Conservation (phyloP, 495 filamentous ascomycete genomes). For the Pyrenopolyporus hunteri region DNA sequence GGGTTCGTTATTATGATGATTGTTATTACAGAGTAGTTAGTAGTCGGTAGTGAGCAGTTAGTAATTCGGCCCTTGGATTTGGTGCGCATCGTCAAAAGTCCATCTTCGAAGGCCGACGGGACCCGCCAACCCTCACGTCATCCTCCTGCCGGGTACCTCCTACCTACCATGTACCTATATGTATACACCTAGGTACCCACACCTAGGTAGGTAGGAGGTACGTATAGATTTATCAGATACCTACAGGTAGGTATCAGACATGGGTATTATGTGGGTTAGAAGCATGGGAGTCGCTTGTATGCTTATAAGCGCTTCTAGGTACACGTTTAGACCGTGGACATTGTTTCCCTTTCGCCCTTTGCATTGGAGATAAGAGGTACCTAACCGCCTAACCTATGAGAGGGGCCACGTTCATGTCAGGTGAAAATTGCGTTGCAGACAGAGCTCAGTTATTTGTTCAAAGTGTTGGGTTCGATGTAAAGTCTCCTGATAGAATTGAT, state of each 20-base stretch:
- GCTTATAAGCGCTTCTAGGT: neutral
- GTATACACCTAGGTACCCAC: no score
- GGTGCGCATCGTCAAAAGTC: neutral
- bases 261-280: neutral
- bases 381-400: no score
- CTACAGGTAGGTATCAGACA: neutral
- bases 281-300: neutral
- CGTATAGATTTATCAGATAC: neutral
- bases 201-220: neutral
- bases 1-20: neutral
- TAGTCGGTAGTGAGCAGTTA: no score
- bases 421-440: no score
- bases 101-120: neutral
- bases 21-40: no score
- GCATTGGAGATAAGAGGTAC: neutral
- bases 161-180: neutral
- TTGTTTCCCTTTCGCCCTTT: neutral
- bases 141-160: no score
- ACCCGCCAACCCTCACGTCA: constrained; percentile 1
- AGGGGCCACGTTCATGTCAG: no score
- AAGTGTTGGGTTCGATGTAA: neutral
- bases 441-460: neutral
- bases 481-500: neutral
- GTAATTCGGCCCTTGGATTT: neutral
- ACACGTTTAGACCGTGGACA: neutral